A percentile compares a stretch with the other conserved stretches of the same genome.
phyloP scores from a whole-genome alignment of 345 rosid species.

The Angophora floribunda region DNA sequence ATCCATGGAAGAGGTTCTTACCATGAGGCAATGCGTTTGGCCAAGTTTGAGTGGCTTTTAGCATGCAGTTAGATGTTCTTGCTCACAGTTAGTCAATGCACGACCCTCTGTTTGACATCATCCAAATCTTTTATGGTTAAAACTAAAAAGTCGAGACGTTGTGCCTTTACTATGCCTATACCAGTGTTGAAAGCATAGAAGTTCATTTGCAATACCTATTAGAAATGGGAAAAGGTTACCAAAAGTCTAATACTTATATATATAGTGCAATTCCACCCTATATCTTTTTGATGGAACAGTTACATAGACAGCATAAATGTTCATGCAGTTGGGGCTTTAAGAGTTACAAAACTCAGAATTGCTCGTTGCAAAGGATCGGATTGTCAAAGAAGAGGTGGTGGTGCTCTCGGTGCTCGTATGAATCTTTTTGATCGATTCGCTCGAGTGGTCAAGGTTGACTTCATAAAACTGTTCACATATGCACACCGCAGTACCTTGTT shows the following conservation, averaged over 20 bases:
- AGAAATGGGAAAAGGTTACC: neutral
- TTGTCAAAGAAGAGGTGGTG: conserved; percentile 33
- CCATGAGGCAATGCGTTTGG: neutral
- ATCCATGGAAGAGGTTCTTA: neutral
- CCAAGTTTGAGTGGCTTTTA: neutral
- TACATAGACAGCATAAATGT: neutral
- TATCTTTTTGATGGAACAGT: neutral
- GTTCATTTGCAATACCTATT: neutral
- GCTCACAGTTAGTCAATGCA: neutral
- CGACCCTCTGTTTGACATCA: neutral
- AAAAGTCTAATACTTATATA: neutral
- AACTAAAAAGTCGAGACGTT: neutral
- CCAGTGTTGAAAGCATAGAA: neutral
- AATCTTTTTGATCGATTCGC: conserved; percentile 70
- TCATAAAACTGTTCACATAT: neutral
- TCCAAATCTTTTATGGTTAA: neutral
- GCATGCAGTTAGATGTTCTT: neutral
- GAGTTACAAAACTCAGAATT: conserved; percentile 8
- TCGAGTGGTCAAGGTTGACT: conserved; percentile 59
- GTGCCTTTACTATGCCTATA: neutral
- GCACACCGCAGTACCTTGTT: neutral
- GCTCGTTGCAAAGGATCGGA: conserved; percentile 4
- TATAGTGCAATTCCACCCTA: neutral
- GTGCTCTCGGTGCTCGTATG: conserved; percentile 45
- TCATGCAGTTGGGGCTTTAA: conserved; percentile 10